Evolutionary conservation across 2,329 filamentous ascomycete species (phyloP).

Genomic region (Huntiella moniliformis): DNA sequence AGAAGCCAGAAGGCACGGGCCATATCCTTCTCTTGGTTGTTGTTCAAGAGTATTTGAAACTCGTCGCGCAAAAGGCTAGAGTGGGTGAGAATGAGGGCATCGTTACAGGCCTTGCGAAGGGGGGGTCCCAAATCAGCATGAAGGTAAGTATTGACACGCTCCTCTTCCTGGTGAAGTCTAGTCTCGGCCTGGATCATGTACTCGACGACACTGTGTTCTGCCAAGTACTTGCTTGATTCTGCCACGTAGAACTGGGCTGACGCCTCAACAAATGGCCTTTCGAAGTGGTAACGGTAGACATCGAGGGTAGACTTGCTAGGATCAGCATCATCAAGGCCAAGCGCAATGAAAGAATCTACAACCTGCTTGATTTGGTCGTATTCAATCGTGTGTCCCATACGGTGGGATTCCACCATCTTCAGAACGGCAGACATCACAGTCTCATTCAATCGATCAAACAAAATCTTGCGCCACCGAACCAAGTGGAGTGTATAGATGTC

Average conservation of each 20-base stretch:
- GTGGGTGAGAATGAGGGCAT: constrained; percentile 77
- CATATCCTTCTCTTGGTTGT: constrained; percentile 88
- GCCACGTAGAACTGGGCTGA: constrained; percentile 75
- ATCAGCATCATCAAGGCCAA: constrained; percentile 85
- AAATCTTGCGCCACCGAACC: constrained; percentile 83
- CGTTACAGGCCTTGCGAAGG: constrained; percentile 74
- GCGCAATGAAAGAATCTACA: constrained; percentile 86
- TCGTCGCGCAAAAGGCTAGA: constrained; percentile 75
- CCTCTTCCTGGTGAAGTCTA: constrained; percentile 79
- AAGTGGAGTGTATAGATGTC: constrained; percentile 95
- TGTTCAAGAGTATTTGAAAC: constrained; percentile 84
- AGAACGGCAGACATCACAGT: constrained; percentile 93
- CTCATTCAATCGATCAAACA: constrained; percentile 65
- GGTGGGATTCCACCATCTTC: constrained; percentile 89
- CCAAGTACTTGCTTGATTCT: constrained; percentile 85
- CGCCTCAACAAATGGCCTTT: constrained; percentile 73
- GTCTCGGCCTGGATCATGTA: constrained; percentile 99
- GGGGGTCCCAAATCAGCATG: constrained; percentile 73
- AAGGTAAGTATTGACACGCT: constrained; percentile 78
- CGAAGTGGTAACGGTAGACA: constrained; percentile 83
- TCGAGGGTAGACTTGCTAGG: constrained; percentile 86
- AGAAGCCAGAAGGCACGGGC: constrained; percentile 89
- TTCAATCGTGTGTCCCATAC: constrained; percentile 94
- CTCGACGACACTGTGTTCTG: constrained; percentile 92
- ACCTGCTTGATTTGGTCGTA: constrained; percentile 93